Evolutionary conservation across 768 basidiomycete genomes (phyloP), one percentile per base, ranked within the genome.

Genomic region (Tubosaeta brunneosetosa): DNA sequence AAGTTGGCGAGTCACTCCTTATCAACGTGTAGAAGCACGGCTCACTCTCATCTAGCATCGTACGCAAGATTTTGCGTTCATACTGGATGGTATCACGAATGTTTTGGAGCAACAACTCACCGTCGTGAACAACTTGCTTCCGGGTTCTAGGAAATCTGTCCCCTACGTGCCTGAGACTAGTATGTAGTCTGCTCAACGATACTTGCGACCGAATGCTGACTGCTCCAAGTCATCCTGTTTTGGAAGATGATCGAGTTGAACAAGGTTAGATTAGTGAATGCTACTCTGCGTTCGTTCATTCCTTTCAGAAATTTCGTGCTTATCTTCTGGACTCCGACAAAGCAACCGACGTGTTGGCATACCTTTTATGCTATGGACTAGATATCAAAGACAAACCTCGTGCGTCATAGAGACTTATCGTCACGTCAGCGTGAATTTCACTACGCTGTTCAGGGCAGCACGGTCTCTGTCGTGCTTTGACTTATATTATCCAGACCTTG

Each of bases 211-310:
- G 9, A 46, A 38, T 52, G n/a, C 55, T 64, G 44, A 59, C 33
- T 34, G 25, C n/a, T 41, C 32, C 10, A 57, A 89, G 90, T 91
- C 38, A 74, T 89, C 12, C 74, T 91, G 51, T 78, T 95, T 46
- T 97, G 94, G 94, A 90, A 94, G 70, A 81, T 92, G 68, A 73
- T 97, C 36, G 95, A 97, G 57, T 69, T 91, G 22, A 98, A 98
- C 74, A 97, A 91, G 77, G 94, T 93, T 40, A 32, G 72, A 40
- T 40, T 22, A 32, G 43, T 16, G 5, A 31, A n/a, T n/a, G n/a
- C 32, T 34, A 14, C 44, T 61, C 22, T 16, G 17, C 52, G 14
- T 8, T 34, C 3, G 14, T 37, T 17, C 51, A 34, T 44, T 25
- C 52, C 47, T 27, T 38, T n/a, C 60, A 97, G 93, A 94, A 93